These are phyloP conservation scores for Venturia carpophila DNA, from an alignment of 2,329 filamentous ascomycete species.

Conservation along the genomic window DNA sequence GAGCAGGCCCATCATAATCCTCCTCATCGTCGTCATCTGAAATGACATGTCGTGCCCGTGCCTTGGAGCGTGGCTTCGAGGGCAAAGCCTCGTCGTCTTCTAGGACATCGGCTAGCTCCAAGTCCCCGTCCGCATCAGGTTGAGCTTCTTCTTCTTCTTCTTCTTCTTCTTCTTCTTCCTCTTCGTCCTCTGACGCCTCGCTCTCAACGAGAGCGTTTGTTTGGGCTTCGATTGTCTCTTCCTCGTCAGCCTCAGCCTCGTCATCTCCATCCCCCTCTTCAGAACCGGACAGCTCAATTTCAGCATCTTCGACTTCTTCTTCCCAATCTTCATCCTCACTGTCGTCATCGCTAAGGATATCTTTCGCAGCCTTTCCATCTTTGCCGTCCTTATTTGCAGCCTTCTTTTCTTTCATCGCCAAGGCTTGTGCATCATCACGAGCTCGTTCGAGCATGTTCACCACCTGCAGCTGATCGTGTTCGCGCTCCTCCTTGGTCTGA, in stretches of 20 bases:
- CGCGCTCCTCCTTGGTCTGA: slow-evolving; percentile 78
- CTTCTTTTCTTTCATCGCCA: slow-evolving; percentile 69
- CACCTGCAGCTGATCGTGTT: slow-evolving; percentile 70
- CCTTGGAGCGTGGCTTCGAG: slow-evolving; percentile 42
- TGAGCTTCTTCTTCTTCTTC: slow-evolving; percentile 29
- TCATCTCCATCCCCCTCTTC: slow-evolving; percentile 31
- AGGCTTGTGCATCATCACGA: slow-evolving; percentile 67
- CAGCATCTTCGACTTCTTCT: slow-evolving; percentile 37
- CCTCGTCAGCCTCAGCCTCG: slow-evolving; percentile 31
- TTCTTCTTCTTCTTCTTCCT: slow-evolving; percentile 32
- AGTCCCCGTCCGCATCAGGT: slow-evolving; percentile 31
- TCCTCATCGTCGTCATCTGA: slow-evolving; percentile 57
- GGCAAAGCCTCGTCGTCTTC: slow-evolving; percentile 39
- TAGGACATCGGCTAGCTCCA: neutral
- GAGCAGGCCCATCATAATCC: slow-evolving; percentile 23
- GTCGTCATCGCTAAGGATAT: slow-evolving; percentile 46
- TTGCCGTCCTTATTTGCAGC: slow-evolving; percentile 58
- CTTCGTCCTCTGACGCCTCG: slow-evolving; percentile 30
- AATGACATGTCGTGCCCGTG: slow-evolving; percentile 45
- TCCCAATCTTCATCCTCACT: slow-evolving; percentile 46
- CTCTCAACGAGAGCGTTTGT: slow-evolving; percentile 20
- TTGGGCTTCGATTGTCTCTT: slow-evolving; percentile 17
- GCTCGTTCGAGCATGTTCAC: slow-evolving; percentile 85
- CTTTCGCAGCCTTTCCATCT: slow-evolving; percentile 36
- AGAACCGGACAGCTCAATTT: slow-evolving; percentile 40